Base-by-base conservation (phyloP, 1,284 basidiomycete species). In the Cronartium ribicola region DNA sequence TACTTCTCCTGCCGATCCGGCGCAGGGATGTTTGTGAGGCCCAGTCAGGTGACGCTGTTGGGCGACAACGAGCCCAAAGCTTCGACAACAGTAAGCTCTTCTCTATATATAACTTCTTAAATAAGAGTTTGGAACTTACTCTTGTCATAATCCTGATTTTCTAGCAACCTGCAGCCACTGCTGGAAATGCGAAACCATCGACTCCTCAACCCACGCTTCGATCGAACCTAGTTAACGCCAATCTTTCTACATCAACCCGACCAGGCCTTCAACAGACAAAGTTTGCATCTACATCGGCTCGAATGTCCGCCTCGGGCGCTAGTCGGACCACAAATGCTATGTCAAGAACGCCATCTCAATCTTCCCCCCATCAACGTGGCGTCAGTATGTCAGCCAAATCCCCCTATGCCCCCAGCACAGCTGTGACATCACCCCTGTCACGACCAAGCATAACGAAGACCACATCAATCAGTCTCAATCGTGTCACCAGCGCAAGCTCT, bases 11-110 rank as follows among this genome's bases (percentile, higher is more conserved):
- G 92, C 83, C 85, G 86, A 78, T 84, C 86, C 67, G 84, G 85
- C 46, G 84, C 91, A 81, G 96, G 96, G 61, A 90, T 98, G 55
- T 98, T 99, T 81, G 90, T 98, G 4, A 85, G 93, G 29, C 88
- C 90, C 0, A 90, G 89, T 80, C 92, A 94, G 81, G 90, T 98
- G 75, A 91, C 88, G 79, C 80, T 87, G 1, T 29, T 29, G 29
- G 29, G 2, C 29, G 80, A 88, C 2, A 75, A 77, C 6, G 73
- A 76, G 51, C 66, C 77, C 76, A 65, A 76, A 78, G 29, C 78
- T 76, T 65, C 20, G 0, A 57, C 7, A 7, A 22, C 74, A 40
- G 63, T 41, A 62, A 29, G 78, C 68, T 8, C 44, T 68, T 71
- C 29, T 11, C 72, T 76, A 13, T 48, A 29, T 13, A 41, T 40